Conservation (phyloP, 805 yeast species). For the Wickerhamomyces silvicola region DNA sequence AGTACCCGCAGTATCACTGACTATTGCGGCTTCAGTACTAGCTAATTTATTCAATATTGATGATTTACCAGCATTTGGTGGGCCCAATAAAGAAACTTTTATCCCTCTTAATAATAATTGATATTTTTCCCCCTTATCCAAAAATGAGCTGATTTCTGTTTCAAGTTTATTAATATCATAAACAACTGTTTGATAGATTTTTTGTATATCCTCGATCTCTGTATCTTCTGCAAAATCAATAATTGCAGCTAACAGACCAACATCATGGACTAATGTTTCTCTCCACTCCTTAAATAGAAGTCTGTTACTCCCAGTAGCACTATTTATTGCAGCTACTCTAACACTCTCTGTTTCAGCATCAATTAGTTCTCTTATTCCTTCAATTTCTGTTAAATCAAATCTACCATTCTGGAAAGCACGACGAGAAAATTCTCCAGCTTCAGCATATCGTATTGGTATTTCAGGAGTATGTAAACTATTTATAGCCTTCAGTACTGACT, state of each 20-base stretch:
- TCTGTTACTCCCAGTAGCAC: slow-evolving; percentile 66
- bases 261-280: slow-evolving; percentile 48
- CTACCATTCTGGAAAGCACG: slow-evolving; percentile 82
- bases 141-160: slow-evolving; percentile 36
- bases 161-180: slow-evolving; percentile 35
- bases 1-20: slow-evolving; percentile 88
- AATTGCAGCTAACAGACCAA: slow-evolving; percentile 77
- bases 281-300: slow-evolving; percentile 61
- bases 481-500: slow-evolving; percentile 61
- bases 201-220: slow-evolving; percentile 60
- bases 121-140: slow-evolving; percentile 43
- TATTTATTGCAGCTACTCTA: slow-evolving; percentile 63
- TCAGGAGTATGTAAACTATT: slow-evolving; percentile 41
- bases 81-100: slow-evolving; percentile 69
- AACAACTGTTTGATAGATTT: slow-evolving; percentile 46
- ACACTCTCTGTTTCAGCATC: slow-evolving; percentile 94
- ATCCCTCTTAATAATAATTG: slow-evolving; percentile 70
- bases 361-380: slow-evolving; percentile 81
- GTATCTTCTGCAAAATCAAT: slow-evolving; percentile 96
- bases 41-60: slow-evolving; percentile 75
- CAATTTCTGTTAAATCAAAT: slow-evolving; percentile 82
- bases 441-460: slow-evolving; percentile 66
- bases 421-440: slow-evolving; percentile 85
- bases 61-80: slow-evolving; percentile 96
- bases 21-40: slow-evolving; percentile 80